Evolutionary conservation across 352 stramenopile genomes (phyloP).

Genomic region (Globisporangium paroecandrum): DNA sequence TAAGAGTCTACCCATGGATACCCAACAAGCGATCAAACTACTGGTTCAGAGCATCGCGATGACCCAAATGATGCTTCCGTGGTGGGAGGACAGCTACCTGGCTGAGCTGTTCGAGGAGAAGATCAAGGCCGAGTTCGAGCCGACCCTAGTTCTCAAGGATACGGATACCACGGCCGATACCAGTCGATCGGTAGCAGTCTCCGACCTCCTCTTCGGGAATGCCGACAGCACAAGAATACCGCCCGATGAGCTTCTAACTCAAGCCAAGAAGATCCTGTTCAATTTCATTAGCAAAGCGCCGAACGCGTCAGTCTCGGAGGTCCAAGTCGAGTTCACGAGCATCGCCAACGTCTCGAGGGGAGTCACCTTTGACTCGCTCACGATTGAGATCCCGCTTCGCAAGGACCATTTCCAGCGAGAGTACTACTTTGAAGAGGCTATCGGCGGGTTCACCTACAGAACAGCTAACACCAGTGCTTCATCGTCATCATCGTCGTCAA

Average conservation of each 20-base stretch:
- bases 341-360: neutral
- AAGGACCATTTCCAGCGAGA: slow-evolving; percentile 4
- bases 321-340: slow-evolving; percentile 7
- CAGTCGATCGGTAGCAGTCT: neutral
- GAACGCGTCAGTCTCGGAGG: slow-evolving; percentile 6
- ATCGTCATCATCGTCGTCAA: neutral
- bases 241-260: neutral
- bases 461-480: neutral
- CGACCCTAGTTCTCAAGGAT: neutral
- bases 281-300: slow-evolving; percentile 5
- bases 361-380: slow-evolving; percentile 7
- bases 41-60: slow-evolving; percentile 1
- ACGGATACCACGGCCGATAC: neutral
- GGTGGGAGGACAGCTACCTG: slow-evolving; percentile 6
- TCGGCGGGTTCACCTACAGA: neutral
- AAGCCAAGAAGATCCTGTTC: slow-evolving; percentile 9
- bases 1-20: neutral
- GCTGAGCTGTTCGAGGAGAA: neutral
- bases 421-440: neutral
- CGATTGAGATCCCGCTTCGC: slow-evolving; percentile 9
- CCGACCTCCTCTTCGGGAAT: neutral
- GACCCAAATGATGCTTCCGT: slow-evolving; percentile 3
- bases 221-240: neutral
- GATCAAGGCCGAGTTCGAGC: neutral
- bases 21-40: neutral